Evolutionary conservation across 192 early-diverging fungal genomes (phyloP), one percentile per base, ranked within the genome.

Genomic region (Spizellomyces sp.): DNA sequence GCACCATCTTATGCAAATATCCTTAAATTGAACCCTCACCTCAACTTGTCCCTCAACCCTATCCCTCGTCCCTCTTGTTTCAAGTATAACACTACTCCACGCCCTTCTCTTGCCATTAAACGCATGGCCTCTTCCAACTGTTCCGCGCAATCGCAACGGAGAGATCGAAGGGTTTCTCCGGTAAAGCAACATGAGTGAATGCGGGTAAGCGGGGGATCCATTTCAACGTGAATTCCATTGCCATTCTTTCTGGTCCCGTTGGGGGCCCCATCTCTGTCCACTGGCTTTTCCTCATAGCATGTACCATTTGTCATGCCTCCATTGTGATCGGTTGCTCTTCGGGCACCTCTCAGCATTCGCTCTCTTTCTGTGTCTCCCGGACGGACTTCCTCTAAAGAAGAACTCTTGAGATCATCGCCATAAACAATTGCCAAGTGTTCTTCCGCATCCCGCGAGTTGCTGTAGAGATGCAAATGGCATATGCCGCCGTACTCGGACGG

Each of bases 131-230:
- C 90, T 61, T 95, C 89, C 63, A 98, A 81, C 74, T 98, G 96
- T 69, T 95, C 94, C 19, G 66, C 94, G 80, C 96, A 99, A 78
- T 99, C 96, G 71, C 96, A 99, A 9, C 96, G 86, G 62, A 87
- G 87, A 9, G 91, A 93, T 21, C 91, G 89, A 4, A 97, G 88
- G 0, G 94, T 97, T 73, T 99, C 96, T 55, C 96, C 95, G 0
- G 96, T 99, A 68, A 96, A 97, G 74, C 96, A 99, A 73, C 94
- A 95, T 0, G 95, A 97, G 74, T 99, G 96, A 54, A 99, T 95
- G 21, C 96, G 88, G 9, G 90, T 92, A 48, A 99, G 73, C 22
- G 95, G 94, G 7, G 58, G 69, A 56, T n/a, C 54, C 12, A 54
- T 59, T 59, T 73, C 70, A 74, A 4, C 41, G 52, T 64, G 19